Evolutionary conservation across 2,329 filamentous ascomycete genomes (phyloP).

Genomic region (Fusarium sp.): DNA sequence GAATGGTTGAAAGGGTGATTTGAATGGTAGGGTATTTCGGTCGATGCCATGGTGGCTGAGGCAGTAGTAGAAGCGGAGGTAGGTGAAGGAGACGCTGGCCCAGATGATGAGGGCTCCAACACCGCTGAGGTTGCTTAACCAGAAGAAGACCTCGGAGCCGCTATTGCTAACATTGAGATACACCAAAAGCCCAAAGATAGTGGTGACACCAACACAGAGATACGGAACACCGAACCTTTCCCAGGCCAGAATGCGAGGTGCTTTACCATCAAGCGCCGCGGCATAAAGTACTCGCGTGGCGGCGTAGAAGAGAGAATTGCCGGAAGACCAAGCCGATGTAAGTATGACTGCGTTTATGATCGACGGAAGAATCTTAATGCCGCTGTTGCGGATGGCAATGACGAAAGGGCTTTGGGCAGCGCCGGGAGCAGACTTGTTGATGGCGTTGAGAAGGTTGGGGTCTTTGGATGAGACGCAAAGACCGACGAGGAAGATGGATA

Average conservation of each 20-base stretch:
- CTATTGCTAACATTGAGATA: slow-evolving; percentile 40
- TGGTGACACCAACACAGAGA: slow-evolving; percentile 10
- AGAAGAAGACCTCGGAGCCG: slow-evolving; percentile 22
- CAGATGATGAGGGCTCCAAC: slow-evolving; percentile 47
- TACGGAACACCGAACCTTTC: slow-evolving; percentile 26
- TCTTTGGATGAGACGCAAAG: slow-evolving; percentile 73
- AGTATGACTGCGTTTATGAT: slow-evolving; percentile 76
- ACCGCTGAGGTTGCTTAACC: slow-evolving; percentile 22
- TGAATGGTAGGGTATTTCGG: slow-evolving; percentile 58
- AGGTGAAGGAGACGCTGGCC: slow-evolving; percentile 60
- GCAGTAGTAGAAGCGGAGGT: slow-evolving; percentile 49
- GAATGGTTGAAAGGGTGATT: slow-evolving; percentile 66
- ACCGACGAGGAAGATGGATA: slow-evolving; percentile 69
- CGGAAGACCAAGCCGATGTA: slow-evolving; percentile 71
- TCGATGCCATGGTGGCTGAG: slow-evolving; percentile 60
- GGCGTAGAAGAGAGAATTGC: slow-evolving; percentile 70
- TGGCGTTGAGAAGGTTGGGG: slow-evolving; percentile 61
- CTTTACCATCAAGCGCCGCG: slow-evolving; percentile 72
- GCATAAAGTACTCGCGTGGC: slow-evolving; percentile 76
- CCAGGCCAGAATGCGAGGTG: slow-evolving; percentile 41
- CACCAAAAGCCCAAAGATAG: neutral
- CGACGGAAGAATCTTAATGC: slow-evolving; percentile 70
- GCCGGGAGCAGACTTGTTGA: slow-evolving; percentile 61
- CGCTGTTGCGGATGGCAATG: slow-evolving; percentile 72
- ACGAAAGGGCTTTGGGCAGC: slow-evolving; percentile 64